Percentiles rank a stretch among this genome's conserved stretches.
Evolutionary conservation across 441 rosid genomes (phyloP).

Genomic region (Pelargonium myrrhifolium): DNA sequence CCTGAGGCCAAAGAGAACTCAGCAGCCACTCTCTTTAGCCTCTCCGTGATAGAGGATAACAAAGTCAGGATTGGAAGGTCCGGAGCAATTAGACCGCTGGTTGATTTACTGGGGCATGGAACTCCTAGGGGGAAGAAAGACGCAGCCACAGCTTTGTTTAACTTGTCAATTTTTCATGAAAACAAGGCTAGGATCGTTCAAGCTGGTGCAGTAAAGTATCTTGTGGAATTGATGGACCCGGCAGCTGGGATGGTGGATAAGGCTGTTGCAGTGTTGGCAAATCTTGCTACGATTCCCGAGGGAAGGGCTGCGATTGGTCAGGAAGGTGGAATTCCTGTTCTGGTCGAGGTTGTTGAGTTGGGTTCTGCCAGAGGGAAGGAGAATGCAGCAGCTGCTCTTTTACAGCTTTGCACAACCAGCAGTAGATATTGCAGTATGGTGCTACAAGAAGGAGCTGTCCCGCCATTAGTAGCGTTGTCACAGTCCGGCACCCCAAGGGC

Average conservation of each 20-base stretch:
- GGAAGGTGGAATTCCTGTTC: conserved; percentile 66
- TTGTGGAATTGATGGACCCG: conserved; percentile 85
- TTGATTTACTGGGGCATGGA: conserved; percentile 69
- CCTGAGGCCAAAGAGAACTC: conserved; percentile 77
- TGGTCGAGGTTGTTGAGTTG: conserved; percentile 89
- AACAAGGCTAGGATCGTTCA: conserved; percentile 64
- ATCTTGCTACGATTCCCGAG: conserved; percentile 72
- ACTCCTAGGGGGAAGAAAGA: conserved; percentile 82
- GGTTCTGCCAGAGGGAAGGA: conserved; percentile 92
- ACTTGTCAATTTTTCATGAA: conserved; percentile 69
- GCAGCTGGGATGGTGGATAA: conserved; percentile 89
- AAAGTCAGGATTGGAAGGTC: conserved; percentile 74
- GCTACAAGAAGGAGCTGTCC: conserved; percentile 91
- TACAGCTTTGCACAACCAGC: conserved; percentile 61
- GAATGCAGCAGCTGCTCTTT: conserved; percentile 89
- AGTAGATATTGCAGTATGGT: conserved; percentile 48
- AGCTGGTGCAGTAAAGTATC: conserved; percentile 78
- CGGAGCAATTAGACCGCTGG: conserved; percentile 78
- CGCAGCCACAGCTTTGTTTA: conserved; percentile 82
- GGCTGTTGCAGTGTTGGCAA: conserved; percentile 86
- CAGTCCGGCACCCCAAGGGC: conserved; percentile 80
- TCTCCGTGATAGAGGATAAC: conserved; percentile 73
- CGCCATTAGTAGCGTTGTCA: conserved; percentile 77
- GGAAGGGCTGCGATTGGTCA: conserved; percentile 72
- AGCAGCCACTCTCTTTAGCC: conserved; percentile 83